Conservation (phyloP, 208 protist genomes). For the Trichomonas vaginalis region DNA sequence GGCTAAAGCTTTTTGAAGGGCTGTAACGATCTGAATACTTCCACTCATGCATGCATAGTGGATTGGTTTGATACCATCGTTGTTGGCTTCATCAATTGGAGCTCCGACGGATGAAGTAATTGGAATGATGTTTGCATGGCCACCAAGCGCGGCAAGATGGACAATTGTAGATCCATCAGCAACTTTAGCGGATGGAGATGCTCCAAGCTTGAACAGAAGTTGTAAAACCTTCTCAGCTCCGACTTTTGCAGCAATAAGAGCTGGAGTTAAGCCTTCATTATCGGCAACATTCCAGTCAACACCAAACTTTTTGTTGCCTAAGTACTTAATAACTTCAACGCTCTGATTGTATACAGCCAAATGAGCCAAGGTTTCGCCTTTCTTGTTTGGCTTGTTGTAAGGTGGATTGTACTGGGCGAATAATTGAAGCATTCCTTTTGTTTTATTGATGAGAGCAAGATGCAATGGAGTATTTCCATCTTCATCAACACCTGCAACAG, state of each 20-base stretch:
- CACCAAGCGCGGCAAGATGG: neutral
- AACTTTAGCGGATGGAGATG: neutral
- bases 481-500: neutral
- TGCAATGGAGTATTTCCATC: slow-evolving; percentile 13
- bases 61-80: neutral
- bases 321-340: neutral
- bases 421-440: neutral
- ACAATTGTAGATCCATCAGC: neutral
- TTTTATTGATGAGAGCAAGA: neutral
- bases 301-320: slow-evolving; percentile 1
- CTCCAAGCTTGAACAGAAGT: neutral
- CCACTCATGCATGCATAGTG: neutral
- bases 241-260: neutral
- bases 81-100: neutral
- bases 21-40: neutral
- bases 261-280: neutral
- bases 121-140: neutral
- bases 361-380: neutral
- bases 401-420: neutral
- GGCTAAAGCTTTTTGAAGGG: slow-evolving; percentile 6
- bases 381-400: neutral
- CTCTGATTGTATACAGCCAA: neutral
- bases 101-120: neutral
- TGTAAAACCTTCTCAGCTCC: neutral
- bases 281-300: slow-evolving; percentile 5